phyloP scores from a whole-genome alignment of 73 alveolate genomes.

The Paramecium octaurelia region DNA sequence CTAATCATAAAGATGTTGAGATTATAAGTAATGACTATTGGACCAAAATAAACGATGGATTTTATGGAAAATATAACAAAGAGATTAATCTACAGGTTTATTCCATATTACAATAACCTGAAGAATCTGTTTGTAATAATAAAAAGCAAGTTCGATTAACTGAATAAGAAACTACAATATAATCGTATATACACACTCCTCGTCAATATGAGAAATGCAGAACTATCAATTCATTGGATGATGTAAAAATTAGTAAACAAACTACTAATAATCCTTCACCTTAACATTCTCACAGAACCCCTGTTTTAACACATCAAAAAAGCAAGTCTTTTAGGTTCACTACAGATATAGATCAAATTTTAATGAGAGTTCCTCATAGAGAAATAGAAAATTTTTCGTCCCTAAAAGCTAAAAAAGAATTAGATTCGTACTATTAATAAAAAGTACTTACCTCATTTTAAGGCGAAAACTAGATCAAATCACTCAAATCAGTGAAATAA shows the following conservation, averaged over 20 bases:
- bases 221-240: neutral
- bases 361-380: neutral
- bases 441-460: neutral
- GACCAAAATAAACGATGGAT: neutral
- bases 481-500: neutral
- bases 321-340: neutral
- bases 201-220: neutral
- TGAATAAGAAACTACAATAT: neutral
- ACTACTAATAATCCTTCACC: neutral
- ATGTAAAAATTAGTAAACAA: neutral
- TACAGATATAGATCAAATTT: neutral
- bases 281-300: neutral
- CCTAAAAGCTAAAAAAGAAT: neutral
- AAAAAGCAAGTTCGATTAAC: neutral
- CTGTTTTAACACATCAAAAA: neutral
- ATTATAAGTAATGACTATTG: neutral
- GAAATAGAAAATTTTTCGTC: neutral
- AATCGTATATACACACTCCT: neutral
- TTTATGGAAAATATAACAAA: neutral
- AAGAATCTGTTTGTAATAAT: neutral
- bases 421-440: neutral
- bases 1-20: neutral
- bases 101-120: neutral
- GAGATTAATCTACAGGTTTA: neutral
- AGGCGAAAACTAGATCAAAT: neutral